Evolutionary conservation across 1,284 basidiomycete genomes (phyloP).

Genomic region (Takashimella koratensis): DNA sequence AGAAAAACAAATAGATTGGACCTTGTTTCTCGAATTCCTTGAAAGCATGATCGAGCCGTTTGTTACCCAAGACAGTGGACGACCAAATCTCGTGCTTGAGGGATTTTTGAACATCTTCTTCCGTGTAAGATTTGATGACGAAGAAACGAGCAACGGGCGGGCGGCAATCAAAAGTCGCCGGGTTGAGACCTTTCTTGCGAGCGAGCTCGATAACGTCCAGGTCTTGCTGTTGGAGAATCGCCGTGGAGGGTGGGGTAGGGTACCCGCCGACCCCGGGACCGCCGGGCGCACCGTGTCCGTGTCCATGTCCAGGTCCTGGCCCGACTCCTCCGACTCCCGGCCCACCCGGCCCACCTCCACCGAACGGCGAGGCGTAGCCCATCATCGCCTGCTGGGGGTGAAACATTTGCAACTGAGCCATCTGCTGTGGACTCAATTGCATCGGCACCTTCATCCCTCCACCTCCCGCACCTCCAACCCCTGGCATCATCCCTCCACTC

Average conservation of each 20-base stretch:
- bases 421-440: neutral
- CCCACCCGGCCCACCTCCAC: too few relatives aligned
- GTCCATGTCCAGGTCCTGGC: too few relatives aligned
- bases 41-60: constrained; percentile 90
- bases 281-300: too few relatives aligned
- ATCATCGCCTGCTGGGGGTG: neutral
- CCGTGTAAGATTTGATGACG: constrained; percentile 96
- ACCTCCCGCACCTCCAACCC: neutral
- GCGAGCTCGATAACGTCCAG: constrained; percentile 81
- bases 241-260: constrained; percentile 28
- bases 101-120: constrained; percentile 95
- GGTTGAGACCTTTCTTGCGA: constrained; percentile 85
- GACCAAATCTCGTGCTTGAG: constrained; percentile 97
- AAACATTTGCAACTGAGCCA: neutral
- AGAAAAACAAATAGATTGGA: constrained; percentile 94
- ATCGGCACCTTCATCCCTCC: neutral
- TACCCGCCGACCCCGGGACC: constrained; percentile 7
- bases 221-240: constrained; percentile 23
- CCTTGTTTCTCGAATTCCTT: constrained; percentile 78
- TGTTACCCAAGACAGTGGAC: constrained; percentile 91
- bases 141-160: constrained; percentile 80
- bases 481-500: too few relatives aligned
- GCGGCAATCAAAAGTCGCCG: constrained; percentile 73
- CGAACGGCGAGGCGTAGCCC: neutral
- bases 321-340: too few relatives aligned